These are phyloP conservation scores for Solanum bulbocastanum DNA, from an alignment of 257 asterid species.

Conservation along the genomic window DNA sequence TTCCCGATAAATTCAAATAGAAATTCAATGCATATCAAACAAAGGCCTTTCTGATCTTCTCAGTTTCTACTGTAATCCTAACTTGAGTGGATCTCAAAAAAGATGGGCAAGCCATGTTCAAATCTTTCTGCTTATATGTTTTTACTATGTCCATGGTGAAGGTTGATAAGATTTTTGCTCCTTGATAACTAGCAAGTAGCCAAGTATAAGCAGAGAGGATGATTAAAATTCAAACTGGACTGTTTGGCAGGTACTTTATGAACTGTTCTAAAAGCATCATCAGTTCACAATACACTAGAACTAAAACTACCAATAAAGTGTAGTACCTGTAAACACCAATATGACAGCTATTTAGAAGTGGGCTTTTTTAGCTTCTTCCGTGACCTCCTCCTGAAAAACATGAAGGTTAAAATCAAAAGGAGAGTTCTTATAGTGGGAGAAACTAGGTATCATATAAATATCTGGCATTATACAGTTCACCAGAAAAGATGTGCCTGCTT, in stretches of 20 bases:
- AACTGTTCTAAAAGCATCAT: not conserved
- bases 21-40: not conserved
- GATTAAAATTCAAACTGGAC: not conserved
- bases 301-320: not conserved
- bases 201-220: not conserved
- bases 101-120: not conserved
- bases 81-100: not conserved
- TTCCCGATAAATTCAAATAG: not conserved
- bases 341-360: not conserved
- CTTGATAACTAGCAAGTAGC: not conserved
- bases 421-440: not conserved
- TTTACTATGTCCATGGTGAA: not conserved
- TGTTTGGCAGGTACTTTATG: not conserved
- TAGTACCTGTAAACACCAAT: not conserved
- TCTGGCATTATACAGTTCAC: not conserved
- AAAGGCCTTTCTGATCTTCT: not conserved
- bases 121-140: not conserved
- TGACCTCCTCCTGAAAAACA: slow-evolving; percentile 37
- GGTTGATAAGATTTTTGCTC: not conserved
- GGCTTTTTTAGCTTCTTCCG: slow-evolving; percentile 37
- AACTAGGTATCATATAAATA: not conserved
- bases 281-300: not conserved
- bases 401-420: not conserved
- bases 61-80: not conserved
- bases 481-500: not conserved